A percentile compares a stretch with the other conserved stretches of the same genome.
Conservation (phyloP, 164 flowering plant species). For the Piper betle region DNA sequence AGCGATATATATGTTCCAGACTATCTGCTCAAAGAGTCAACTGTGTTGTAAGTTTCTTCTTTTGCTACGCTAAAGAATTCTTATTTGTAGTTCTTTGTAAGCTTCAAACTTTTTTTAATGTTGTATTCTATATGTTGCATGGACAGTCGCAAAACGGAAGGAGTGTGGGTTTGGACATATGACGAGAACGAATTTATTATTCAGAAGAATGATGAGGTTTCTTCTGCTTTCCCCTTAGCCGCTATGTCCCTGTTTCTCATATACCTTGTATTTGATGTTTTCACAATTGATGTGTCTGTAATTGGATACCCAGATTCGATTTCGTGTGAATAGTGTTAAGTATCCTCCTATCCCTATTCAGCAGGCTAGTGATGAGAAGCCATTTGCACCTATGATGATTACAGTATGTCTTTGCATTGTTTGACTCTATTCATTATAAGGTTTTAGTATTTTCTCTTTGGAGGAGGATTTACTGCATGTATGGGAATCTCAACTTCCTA, state of each 20-base stretch:
- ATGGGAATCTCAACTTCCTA: too few species aligned
- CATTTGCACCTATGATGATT: conserved; percentile 85
- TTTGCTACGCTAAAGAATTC: neutral
- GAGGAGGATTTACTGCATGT: too few species aligned
- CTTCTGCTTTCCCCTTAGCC: neutral
- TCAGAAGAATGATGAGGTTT: conserved; percentile 49
- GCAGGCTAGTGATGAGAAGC: conserved; percentile 47
- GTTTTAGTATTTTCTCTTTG: too few species aligned
- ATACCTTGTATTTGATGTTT: neutral
- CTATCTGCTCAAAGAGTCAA: conserved; percentile 38
- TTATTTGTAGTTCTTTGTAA: neutral
- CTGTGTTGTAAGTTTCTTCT: conserved; percentile 26
- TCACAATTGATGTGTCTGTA: neutral
- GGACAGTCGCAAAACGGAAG: conserved; percentile 2
- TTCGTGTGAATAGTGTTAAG: conserved; percentile 41
- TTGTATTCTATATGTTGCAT: neutral
- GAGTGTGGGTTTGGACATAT: conserved; percentile 50
- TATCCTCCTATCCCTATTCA: conserved; percentile 70
- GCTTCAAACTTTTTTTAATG: neutral
- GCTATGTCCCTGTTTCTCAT: neutral
- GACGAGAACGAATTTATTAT: conserved; percentile 21
- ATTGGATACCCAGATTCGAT: conserved; percentile 47
- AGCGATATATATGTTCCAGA: conserved; percentile 63
- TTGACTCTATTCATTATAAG: too few species aligned
- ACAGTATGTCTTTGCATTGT: conserved; percentile 40